Base-by-base conservation (phyloP, 345 rosid genomes). In the Arabis hirsuta region DNA sequence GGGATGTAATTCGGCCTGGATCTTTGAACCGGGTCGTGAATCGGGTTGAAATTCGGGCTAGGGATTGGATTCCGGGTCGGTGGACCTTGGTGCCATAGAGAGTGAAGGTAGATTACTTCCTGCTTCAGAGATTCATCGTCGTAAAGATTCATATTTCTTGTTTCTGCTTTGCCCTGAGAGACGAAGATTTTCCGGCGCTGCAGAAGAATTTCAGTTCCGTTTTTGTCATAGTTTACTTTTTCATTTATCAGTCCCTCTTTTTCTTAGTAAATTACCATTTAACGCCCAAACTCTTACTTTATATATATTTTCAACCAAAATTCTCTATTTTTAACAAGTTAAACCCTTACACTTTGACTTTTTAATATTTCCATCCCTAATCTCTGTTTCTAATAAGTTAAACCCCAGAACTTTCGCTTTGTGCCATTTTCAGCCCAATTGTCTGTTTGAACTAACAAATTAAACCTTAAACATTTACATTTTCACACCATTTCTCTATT, bases 1-100 rank as follows among this genome's bases (percentile, higher is more conserved):
- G 62, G 79, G 29, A 64, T 59, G 73, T 67, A 76, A 69, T 65
- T 54, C 4, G 67, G 32, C 20, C 52, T 77, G 56, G 76, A 9
- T 65, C 77, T 44, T 2, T 57, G 76, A 56, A 56, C 39, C 75
- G 84, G 66, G 53, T 62, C 46, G 72, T 52, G 66, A 22, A 44
- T 8, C 38, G 69, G 70, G 54, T 64, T 38, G 56, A 79, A 79
- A 73, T 47, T 73, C 20, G 74, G 77, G 52, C 14, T 72, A 4
- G 79, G 80, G 56, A 73, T 78, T 2, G 81, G 72, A 58, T 74
- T 79, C 0, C 59, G 74, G 41, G 56, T 47, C n/a, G 92, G 91
- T 8, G 95, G 98, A 61, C 95, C 96, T 67, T 76, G 85, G 50
- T 80, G 87, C 95, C 92, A 88, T 53, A 92, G 91, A 20, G 82